phyloP scores from a whole-genome alignment of 495 filamentous ascomycete species.

The Hypoxylon intermedium region DNA sequence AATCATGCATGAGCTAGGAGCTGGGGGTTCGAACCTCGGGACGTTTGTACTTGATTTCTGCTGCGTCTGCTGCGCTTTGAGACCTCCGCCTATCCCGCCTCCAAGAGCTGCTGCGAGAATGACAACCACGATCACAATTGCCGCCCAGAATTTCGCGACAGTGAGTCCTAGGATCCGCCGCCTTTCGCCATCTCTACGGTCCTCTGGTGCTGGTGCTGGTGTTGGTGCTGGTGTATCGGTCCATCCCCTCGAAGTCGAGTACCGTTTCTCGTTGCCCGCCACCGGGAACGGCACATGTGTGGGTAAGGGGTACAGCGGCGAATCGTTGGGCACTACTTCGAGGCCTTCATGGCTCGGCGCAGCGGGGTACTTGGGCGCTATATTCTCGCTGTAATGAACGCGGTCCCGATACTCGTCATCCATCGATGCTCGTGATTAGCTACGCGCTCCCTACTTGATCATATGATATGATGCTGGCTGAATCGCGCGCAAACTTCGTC shows the following conservation, averaged over 20 bases:
- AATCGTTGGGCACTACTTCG: conserved; percentile 35
- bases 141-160: conserved; percentile 43
- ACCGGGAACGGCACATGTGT: conserved; percentile 3
- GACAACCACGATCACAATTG: conserved; percentile 37
- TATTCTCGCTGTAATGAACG: conserved; percentile 33
- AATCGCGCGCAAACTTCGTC: not conserved
- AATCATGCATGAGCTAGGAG: not conserved
- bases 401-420: conserved; percentile 17
- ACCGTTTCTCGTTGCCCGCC: conserved; percentile 11
- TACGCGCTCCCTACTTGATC: conserved; percentile 1
- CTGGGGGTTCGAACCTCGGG: conserved; percentile 18
- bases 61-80: conserved; percentile 34
- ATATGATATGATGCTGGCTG: conserved; percentile 10
- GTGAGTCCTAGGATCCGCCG: conserved; percentile 42
- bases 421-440: conserved; percentile 11
- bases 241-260: conserved; percentile 2
- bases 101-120: conserved; percentile 44
- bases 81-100: conserved; percentile 43
- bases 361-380: conserved; percentile 32
- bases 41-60: conserved; percentile 4
- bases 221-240: conserved; percentile 1
- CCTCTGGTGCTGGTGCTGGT: conserved; percentile 4
- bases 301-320: conserved; percentile 32
- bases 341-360: conserved; percentile 19
- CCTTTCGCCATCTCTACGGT: not conserved